These are phyloP conservation scores for Yamadazyma philogaea DNA, from an alignment of 805 yeast genomes.

Conservation along the genomic window DNA sequence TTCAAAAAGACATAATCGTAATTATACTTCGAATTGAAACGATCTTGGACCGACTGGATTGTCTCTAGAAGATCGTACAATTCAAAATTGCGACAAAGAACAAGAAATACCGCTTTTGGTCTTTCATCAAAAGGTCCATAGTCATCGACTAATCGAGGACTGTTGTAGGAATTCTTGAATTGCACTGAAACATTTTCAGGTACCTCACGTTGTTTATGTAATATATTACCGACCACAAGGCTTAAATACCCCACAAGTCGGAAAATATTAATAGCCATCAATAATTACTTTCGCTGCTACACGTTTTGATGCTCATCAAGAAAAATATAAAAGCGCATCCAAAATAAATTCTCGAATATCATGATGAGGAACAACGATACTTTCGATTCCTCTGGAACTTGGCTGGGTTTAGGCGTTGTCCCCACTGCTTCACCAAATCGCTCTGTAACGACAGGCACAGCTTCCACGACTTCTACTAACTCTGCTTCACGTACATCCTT, in stretches of 20 bases:
- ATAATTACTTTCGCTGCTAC: slow-evolving; percentile 3
- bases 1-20: slow-evolving; percentile 82
- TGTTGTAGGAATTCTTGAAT: not conserved
- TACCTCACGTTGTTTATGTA: not conserved
- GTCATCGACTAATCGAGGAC: not conserved
- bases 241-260: not conserved
- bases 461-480: not conserved
- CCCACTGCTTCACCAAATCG: not conserved
- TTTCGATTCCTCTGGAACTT: not conserved
- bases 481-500: not conserved
- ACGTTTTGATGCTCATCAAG: slow-evolving; percentile 8
- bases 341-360: slow-evolving; percentile 5
- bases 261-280: not conserved
- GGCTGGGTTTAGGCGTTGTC: not conserved
- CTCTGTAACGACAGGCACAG: not conserved
- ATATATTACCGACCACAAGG: not conserved
- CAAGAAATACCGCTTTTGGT: slow-evolving; percentile 43
- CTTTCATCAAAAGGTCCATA: not conserved
- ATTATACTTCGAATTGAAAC: slow-evolving; percentile 59
- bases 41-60: slow-evolving; percentile 58
- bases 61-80: slow-evolving; percentile 55
- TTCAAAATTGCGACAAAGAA: slow-evolving; percentile 69
- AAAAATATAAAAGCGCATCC: slow-evolving; percentile 5
- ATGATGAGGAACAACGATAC: slow-evolving; percentile 3
- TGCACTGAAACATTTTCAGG: not conserved